Evolutionary conservation across 352 stramenopile genomes (phyloP).

Genomic region (Albugo candida): DNA sequence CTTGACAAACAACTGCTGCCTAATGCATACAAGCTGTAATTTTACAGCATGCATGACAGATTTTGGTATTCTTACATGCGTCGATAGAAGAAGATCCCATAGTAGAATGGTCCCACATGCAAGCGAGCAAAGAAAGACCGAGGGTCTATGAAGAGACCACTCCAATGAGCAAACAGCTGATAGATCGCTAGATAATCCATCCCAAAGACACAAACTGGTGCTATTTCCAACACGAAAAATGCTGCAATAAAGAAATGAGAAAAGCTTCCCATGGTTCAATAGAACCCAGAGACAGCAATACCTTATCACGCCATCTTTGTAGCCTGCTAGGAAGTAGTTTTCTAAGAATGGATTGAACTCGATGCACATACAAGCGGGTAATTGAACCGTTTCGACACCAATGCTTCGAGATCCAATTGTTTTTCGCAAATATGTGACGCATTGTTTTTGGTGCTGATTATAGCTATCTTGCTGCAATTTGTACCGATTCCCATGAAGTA

Average conservation of each 20-base stretch:
- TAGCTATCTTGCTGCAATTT: background rate
- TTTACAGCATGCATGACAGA: too few relatives aligned
- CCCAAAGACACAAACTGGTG: background rate
- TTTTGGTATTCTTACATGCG: too few relatives aligned
- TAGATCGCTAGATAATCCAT: background rate
- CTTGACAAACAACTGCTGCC: too few relatives aligned
- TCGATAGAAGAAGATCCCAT: too few relatives aligned
- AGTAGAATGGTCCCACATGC: too few relatives aligned
- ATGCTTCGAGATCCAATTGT: conserved; percentile 1
- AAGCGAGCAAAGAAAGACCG: too few relatives aligned
- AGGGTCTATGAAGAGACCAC: too few relatives aligned
- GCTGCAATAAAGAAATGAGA: background rate
- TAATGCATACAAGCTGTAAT: too few relatives aligned
- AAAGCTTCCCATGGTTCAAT: conserved; percentile 1
- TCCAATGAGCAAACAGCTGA: too few relatives aligned
- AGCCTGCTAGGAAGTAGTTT: conserved; percentile 43
- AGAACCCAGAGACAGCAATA: too few relatives aligned
- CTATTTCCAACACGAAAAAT: background rate
- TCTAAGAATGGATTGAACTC: conserved; percentile 27
- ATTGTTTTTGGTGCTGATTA: background rate
- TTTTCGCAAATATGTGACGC: background rate
- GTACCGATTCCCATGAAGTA: conserved; percentile 25
- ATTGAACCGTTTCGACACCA: conserved; percentile 3
- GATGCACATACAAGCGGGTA: conserved; percentile 12
- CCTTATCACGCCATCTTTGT: conserved; percentile 18